Base-by-base conservation (phyloP, 305 asterid species). In the Fraxinus baroniana region DNA sequence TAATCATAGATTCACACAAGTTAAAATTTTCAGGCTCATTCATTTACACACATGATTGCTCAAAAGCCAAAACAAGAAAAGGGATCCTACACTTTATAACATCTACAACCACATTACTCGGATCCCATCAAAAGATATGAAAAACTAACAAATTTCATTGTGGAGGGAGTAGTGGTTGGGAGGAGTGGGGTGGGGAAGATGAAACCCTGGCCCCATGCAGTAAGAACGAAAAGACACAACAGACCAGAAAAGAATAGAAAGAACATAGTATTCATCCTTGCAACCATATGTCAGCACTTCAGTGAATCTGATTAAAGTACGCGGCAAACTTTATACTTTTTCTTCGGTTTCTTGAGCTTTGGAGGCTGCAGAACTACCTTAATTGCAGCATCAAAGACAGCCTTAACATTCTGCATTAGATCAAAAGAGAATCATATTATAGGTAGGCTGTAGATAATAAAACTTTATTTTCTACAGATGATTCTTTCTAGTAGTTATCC, bases 321-420 rank as follows among this genome's bases (percentile, higher is more conserved):
- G 68, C 82, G 84, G 82, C 97, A 93, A 0, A 91, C 83, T 79
- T 78, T 88, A 73, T 84, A 89, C 83, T 85, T 85, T 77, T 80
- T 86, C 89, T 80, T 90, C 85, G 85, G 90, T 82, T 90, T 93
- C 91, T 91, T 93, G 64, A 82, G 83, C 88, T 92, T 93, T 13
- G 94, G 95, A 18, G 97, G 97, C 79, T 90, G 89, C 52, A 93
- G 90, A 85, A 93, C 97, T 73, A 90, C 95, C 87, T 91, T 93
- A 83, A 93, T 92, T n/a, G 97, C 97, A 15, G 95, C 93, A 82
- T 93, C 97, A 83, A 93, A 92, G 22, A 93, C 94, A 5, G 87
- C 92, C 87, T 93, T 93, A 77, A 92, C 94, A 89, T 90, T 89
- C 97, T 93, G 93, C 90, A 87, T 84, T 66, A 28, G 1, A 15